Base-by-base conservation (phyloP, 176 grass and related monocot species). In the Eleusine coracana region DNA sequence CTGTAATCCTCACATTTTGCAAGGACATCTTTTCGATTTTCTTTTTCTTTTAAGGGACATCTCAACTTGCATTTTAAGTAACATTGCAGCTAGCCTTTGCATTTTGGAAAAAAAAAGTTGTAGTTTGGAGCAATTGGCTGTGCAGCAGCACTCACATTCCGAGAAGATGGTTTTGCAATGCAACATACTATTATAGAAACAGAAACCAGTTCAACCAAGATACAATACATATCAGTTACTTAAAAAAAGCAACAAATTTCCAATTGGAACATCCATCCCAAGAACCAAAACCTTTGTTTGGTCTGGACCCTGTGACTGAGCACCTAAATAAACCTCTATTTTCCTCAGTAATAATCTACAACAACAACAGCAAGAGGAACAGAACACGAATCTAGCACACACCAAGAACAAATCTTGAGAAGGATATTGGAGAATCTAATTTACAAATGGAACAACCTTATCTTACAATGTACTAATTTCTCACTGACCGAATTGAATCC, bases 211-310 rank as follows among this genome's bases (percentile, higher is more conserved):
- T 63, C 3, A 63, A 63, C 60, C 25, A 63, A 63, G 60, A 63
- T 29, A 2, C 20, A 29, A 68, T 17, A 12, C 16, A 38, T 28
- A 62, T 62, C n/a, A 29, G 56, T 59, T 12, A 59, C 55, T 59
- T 49, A 56, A 45, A 45, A 83, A 2, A 67, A 38, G 5, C 18
- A 83, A 56, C 45, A 20, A 45, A 67, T 31, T 56, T 78, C 25
- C 14, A 55, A 56, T 56, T 73, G 83, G 64, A 60, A 46, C 38
- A 74, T 66, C 68, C 74, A 74, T 88, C 68, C 73, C 86, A 84
- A 88, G 86, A 84, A 84, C 86, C 81, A 84, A 83, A 68, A 50
- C 28, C 25, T 79, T 84, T 83, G 36, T 84, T 79, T 84, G 81
- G 86, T 78, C 75, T 84, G 68, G 81, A 88, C 60, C 77, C 52